Base-by-base conservation (phyloP, 176 grass and related monocot genomes). In the Paspalum notatum region DNA sequence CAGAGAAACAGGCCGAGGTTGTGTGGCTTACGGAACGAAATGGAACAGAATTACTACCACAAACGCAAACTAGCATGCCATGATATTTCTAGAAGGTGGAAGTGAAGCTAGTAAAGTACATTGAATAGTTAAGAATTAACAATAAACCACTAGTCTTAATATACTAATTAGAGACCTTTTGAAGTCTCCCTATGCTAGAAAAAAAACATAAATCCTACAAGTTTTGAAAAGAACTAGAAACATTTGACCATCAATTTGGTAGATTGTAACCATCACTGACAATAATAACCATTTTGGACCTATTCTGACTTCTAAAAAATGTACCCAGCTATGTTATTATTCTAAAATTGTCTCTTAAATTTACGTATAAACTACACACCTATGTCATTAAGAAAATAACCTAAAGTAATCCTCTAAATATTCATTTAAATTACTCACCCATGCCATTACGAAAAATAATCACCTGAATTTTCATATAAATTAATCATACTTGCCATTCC, bases 21-120 rank as follows among this genome's bases (percentile, higher is more conserved):
- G 6, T 51, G 51, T 80, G 62, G n/a, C n/a, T 54, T 3, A 80
- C 20, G 37, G 63, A 80, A 55, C 5, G 32, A 67, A 67, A 54
- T 67, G 37, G 62, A 68, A 14, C 63, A 68, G 21, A 15, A 45
- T 56, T 57, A 20, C 14, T 56, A 40, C 45, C 15, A 65, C 25
- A 17, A 49, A 39, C 0, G 4, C 4, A 38, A 40, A 50, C 1
- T 64, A 63, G 15, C 17, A 65, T 22, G 44, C 1, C 25, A 78
- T 50, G n/a, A 12, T 63, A 37, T 63, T 78, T 78, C 62, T 7
- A n/a, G 32, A 65, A 51, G 16, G 9, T 63, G 5, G 32, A 32
- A 32, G 32, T 1, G 1, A 20, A 20, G 32, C 6, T 64, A 40
- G 12, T 38, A 64, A 44, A 76, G 12, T 27, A 44, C 13, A 46